Evolutionary conservation across 116 monocot species (phyloP), one percentile per base, ranked within the genome.

Genomic region (Phalaenopsis hybrid): DNA sequence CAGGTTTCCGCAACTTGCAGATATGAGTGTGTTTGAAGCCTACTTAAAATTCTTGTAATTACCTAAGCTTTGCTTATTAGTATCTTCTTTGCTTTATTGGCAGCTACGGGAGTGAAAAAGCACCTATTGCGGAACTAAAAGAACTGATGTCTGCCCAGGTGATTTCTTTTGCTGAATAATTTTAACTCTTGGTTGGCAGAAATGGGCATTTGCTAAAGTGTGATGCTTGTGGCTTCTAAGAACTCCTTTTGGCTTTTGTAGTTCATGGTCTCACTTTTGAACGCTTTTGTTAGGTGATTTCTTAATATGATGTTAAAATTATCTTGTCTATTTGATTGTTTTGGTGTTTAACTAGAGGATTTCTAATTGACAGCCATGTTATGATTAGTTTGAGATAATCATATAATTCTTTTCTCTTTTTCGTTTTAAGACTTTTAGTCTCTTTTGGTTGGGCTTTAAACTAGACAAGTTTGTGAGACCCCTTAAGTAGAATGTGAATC

Each of bases 41-140:
- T 70, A 65, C 37, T 63, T 63, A 63, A 72, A 45, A 12, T 3
- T 41, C n/a, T 75, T 75, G 2, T 18, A 46, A 5, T 41, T 34
- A 75, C 15, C 75, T 75, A 50, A 51, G 28, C 6, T 77, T 77
- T 77, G 11, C 45, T 77, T 12, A 48, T 44, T 75, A 44, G 1
- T 28, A 50, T 50, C 23, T 50, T 51, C 44, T 50, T 68, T 80
- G 13, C 50, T 80, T 81, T 51, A 23, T 87, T 45, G 86, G 82
- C 90, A 99, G 99, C 82, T 99, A 99, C 84, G 99, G 99, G 37
- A 93, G 82, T 76, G 84, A 92, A 86, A 75, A 90, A 72, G 45
- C 81, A 57, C 99, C 99, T 75, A 79, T 95, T 83, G 79, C 83
- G 79, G 91, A 95, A 81, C 61, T 91, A 17, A 61, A 86, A 83